A percentile compares a stretch with the other conserved stretches of the same genome.
phyloP scores from a whole-genome alignment of 768 basidiomycete species.

The Cytidiella melzeri region DNA sequence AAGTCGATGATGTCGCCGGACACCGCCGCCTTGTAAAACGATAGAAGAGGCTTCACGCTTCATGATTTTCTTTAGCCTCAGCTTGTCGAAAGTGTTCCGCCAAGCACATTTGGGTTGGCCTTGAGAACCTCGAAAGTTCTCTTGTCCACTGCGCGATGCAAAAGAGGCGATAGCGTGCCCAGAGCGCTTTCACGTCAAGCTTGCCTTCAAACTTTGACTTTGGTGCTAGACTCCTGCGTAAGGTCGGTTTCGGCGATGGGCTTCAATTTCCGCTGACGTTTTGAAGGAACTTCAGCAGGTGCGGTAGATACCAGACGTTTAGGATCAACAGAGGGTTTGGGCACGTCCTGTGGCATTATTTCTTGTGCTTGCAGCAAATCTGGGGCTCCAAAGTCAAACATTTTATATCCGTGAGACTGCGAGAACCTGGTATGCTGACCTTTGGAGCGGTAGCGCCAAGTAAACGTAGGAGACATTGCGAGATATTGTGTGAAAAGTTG shows the following conservation, averaged over 20 bases:
- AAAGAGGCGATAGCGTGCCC: not conserved
- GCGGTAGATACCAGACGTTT: not conserved
- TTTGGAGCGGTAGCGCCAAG: not conserved
- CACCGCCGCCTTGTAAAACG: not conserved
- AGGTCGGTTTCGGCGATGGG: not conserved
- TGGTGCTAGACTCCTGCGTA: too few relatives aligned
- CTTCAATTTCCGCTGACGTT: not conserved
- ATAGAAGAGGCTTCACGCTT: constrained; percentile 1
- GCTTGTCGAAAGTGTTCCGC: not conserved
- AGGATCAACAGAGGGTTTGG: not conserved
- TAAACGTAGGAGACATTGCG: not conserved
- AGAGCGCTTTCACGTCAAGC: not conserved
- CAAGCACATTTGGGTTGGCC: not conserved
- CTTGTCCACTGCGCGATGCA: too few relatives aligned
- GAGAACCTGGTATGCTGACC: not conserved
- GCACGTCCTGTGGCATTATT: not conserved
- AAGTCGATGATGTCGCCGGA: constrained; percentile 4
- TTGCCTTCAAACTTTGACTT: not conserved
- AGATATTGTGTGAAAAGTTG: not conserved
- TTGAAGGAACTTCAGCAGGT: not conserved
- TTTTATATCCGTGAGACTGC: not conserved
- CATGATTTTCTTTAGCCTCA: not conserved
- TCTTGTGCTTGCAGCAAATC: constrained; percentile 3
- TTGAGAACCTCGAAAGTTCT: not conserved
- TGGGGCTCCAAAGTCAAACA: not conserved